Evolutionary conservation across 2,329 filamentous ascomycete genomes (phyloP), one percentile per base, ranked within the genome.

Genomic region (Lecanosticta acicola): DNA sequence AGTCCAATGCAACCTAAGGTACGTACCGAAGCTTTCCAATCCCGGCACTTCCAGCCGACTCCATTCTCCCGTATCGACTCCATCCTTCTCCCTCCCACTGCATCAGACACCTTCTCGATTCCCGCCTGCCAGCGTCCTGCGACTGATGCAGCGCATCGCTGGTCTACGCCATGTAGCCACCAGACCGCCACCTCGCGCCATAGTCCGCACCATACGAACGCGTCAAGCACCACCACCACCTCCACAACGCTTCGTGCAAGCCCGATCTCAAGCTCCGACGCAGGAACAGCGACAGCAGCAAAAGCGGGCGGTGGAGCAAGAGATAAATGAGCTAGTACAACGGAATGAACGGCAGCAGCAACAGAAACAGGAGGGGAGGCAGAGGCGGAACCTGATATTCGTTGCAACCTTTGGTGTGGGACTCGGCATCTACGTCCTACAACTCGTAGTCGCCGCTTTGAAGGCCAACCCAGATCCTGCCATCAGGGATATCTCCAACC

Each of bases 341-440:
- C n/a, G n/a, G n/a, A n/a, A n/a, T n/a, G n/a, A n/a, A n/a, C n/a
- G n/a, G n/a, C n/a, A n/a, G n/a, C n/a, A n/a, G n/a, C n/a, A n/a
- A n/a, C n/a, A n/a, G n/a, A n/a, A n/a, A n/a, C n/a, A n/a, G n/a
- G n/a, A n/a, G n/a, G n/a, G n/a, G n/a, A n/a, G n/a, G n/a, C n/a
- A n/a, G n/a, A n/a, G n/a, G n/a, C n/a, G n/a, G n/a, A n/a, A n/a
- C n/a, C n/a, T n/a, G n/a, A n/a, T n/a, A n/a, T n/a, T 34, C 5
- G 4, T 34, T 5, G 13, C 9, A 4, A 13, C 66, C 50, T 51
- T 67, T 35, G 67, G 36, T 18, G 68, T 67, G 34, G 65, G 59
- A 3, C 53, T 71, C 33, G 69, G 66, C 21, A 60, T 70, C 52
- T 73, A 73, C 49, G 58, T 56, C 32, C 55, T 62, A 5, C 60